Percentiles rank a stretch among this genome's conserved stretches.
Conservation (phyloP, 2,329 filamentous ascomycete species). For the Apiospora aurea region DNA sequence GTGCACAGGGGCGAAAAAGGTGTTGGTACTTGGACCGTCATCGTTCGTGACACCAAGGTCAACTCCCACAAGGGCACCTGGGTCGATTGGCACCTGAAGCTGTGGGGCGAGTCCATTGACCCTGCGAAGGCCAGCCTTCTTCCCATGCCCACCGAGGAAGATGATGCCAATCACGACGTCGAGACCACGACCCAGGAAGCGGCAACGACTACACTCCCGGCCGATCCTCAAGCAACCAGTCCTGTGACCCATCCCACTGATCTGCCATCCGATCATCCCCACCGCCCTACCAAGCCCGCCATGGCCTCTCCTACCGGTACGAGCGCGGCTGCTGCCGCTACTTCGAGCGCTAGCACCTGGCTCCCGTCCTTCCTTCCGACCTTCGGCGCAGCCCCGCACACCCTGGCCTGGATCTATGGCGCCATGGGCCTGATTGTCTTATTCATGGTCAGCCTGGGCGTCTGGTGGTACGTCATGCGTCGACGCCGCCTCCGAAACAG, state of each 20-base stretch:
- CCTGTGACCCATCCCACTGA: slow-evolving; percentile 38
- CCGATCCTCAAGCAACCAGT: slow-evolving; percentile 51
- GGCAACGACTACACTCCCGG: slow-evolving; percentile 65
- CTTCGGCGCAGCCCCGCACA: slow-evolving; percentile 86
- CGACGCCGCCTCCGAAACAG: slow-evolving; percentile 78
- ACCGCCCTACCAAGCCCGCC: slow-evolving; percentile 64
- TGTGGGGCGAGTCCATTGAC: slow-evolving; percentile 92
- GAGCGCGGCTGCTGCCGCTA: slow-evolving; percentile 42
- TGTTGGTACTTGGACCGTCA: slow-evolving; percentile 86
- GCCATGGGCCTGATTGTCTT: slow-evolving; percentile 82
- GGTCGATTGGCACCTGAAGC: slow-evolving; percentile 89
- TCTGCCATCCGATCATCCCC: slow-evolving; percentile 67
- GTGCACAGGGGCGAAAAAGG: slow-evolving; percentile 80
- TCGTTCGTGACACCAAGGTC: slow-evolving; percentile 83
- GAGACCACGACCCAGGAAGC: slow-evolving; percentile 66
- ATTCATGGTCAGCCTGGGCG: slow-evolving; percentile 82
- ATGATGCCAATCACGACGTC: slow-evolving; percentile 81
- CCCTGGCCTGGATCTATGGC: slow-evolving; percentile 93
- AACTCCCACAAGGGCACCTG: slow-evolving; percentile 83
- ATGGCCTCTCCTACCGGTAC: slow-evolving; percentile 39
- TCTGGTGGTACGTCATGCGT: slow-evolving; percentile 82
- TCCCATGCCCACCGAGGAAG: slow-evolving; percentile 82
- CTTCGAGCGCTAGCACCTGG: slow-evolving; percentile 64
- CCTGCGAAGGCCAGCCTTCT: slow-evolving; percentile 73
- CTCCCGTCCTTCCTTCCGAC: slow-evolving; percentile 89